A percentile compares a stretch with the other conserved stretches of the same genome.
Conservation (phyloP, 108 stramenopile genomes). For the Cyclotella distinguenda region DNA sequence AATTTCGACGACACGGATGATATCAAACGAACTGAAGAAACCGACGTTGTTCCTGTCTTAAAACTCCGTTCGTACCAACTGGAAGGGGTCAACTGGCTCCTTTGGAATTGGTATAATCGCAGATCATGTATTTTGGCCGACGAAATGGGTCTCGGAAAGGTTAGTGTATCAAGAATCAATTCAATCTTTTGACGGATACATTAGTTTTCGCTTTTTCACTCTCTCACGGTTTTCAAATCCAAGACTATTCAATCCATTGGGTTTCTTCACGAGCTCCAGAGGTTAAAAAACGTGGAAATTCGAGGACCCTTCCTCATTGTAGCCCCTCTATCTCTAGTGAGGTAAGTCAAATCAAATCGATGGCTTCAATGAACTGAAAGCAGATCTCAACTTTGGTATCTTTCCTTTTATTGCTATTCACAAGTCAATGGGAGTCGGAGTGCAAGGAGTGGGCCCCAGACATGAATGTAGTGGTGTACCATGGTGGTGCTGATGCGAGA, state of each 20-base stretch:
- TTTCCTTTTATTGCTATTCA: background rate
- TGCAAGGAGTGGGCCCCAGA: constrained; percentile 91
- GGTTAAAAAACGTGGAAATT: constrained; percentile 43
- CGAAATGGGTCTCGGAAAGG: constrained; percentile 90
- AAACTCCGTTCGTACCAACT: constrained; percentile 92
- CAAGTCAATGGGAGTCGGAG: constrained; percentile 93
- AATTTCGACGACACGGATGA: constrained; percentile 43
- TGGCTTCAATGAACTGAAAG: too few species aligned
- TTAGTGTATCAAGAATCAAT: constrained; percentile 1
- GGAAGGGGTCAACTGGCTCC: constrained; percentile 96
- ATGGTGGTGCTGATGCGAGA: constrained; percentile 89
- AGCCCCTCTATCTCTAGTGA: constrained; percentile 84
- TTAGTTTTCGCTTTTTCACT: too few species aligned
- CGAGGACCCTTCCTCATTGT: constrained; percentile 95
- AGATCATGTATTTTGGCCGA: constrained; percentile 96
- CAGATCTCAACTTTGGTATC: too few species aligned
- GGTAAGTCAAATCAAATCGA: background rate
- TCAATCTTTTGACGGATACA: too few species aligned
- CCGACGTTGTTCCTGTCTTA: constrained; percentile 47
- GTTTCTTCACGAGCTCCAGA: constrained; percentile 66
- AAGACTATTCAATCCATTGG: constrained; percentile 81
- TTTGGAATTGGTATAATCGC: constrained; percentile 91
- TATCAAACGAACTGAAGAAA: constrained; percentile 43
- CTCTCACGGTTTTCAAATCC: too few species aligned
- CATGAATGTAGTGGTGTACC: constrained; percentile 92